Conservation (phyloP, 148 eudicot species). For the Fagopyrum homotropicum region DNA sequence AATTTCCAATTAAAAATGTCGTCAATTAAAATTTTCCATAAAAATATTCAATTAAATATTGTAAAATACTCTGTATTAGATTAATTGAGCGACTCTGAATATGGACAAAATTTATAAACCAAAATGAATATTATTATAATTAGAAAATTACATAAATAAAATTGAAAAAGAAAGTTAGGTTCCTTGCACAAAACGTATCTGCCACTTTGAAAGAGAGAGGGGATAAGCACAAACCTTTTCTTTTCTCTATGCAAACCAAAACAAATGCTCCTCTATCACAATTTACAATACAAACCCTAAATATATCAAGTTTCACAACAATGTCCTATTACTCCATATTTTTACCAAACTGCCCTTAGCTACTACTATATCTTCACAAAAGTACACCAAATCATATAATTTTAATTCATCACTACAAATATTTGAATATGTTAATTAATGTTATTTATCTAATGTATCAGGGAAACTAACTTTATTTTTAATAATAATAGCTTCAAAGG, state of each 20-base stretch:
- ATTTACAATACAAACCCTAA: neutral
- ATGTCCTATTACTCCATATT: neutral
- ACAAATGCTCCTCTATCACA: neutral
- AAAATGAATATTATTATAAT: neutral
- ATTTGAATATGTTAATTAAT: too few species aligned
- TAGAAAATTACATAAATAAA: neutral
- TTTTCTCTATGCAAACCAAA: neutral
- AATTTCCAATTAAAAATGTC: too few species aligned
- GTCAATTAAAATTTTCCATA: too few species aligned
- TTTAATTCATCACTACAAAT: too few species aligned
- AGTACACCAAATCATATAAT: too few species aligned
- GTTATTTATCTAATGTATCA: too few species aligned
- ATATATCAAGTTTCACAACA: neutral
- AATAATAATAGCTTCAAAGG: too few species aligned
- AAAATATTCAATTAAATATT: too few species aligned
- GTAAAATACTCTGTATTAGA: neutral
- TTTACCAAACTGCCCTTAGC: neutral
- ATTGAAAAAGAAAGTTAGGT: constrained; percentile 12
- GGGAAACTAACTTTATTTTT: too few species aligned
- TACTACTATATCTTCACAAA: too few species aligned
- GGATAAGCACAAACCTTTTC: constrained; percentile 36
- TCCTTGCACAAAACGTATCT: constrained; percentile 59
- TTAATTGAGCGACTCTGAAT: neutral
- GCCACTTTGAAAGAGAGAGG: constrained; percentile 10
- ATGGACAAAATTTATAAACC: neutral